Evolutionary conservation across 2,329 filamentous ascomycete genomes (phyloP).

Genomic region (Phyllosticta citribraziliensis): DNA sequence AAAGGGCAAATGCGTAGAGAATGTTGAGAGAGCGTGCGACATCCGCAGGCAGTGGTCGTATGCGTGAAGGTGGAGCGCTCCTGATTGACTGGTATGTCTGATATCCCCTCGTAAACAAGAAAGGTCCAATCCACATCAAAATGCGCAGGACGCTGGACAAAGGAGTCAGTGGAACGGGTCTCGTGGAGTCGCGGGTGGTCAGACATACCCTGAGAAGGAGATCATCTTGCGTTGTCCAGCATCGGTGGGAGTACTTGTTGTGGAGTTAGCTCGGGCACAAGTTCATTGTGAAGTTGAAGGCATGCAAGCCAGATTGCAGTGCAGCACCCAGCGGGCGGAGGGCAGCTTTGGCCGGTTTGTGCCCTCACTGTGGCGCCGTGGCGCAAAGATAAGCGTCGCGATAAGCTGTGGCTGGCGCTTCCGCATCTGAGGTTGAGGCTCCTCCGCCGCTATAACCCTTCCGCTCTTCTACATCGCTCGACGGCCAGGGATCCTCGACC

Average conservation of each 20-base stretch:
- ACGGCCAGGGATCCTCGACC: not conserved
- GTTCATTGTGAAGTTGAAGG: not conserved
- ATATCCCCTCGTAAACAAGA: conserved; percentile 58
- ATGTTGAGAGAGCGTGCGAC: conserved; percentile 51
- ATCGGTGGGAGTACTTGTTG: not conserved
- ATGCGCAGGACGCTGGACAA: conserved; percentile 19
- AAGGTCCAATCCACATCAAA: conserved; percentile 53
- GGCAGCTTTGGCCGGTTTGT: not conserved
- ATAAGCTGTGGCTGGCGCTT: not conserved
- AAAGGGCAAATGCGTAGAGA: conserved; percentile 45
- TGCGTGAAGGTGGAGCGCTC: conserved; percentile 34
- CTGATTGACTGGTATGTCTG: conserved; percentile 52
- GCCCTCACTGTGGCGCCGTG: not conserved
- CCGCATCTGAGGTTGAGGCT: not conserved
- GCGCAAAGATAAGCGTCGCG: not conserved
- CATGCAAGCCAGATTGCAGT: not conserved
- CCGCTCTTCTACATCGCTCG: not conserved
- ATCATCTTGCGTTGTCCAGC: not conserved
- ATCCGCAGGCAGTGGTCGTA: conserved; percentile 46
- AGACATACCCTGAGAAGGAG: conserved; percentile 6
- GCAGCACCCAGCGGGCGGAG: not conserved
- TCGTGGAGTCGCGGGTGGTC: not conserved
- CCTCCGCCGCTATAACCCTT: not conserved
- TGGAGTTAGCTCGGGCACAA: not conserved
- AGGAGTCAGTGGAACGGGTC: not conserved